A percentile compares a stretch with the other conserved stretches of the same genome.
phyloP scores from a whole-genome alignment of 805 yeast species.

The Myxozyma nipponensis region DNA sequence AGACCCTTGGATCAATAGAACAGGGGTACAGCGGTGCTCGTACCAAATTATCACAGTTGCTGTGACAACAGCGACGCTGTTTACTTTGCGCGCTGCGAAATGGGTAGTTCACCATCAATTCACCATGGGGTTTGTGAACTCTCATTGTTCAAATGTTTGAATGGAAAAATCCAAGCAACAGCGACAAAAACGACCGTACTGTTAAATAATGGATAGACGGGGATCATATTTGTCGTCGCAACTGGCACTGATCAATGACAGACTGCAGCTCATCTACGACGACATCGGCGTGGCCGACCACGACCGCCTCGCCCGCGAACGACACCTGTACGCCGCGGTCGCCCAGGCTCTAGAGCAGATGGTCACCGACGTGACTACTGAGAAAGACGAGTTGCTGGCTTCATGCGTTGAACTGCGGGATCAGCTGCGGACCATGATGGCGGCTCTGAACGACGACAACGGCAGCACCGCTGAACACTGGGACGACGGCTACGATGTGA shows the following conservation, averaged over 20 bases:
- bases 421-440: slow-evolving; percentile 28
- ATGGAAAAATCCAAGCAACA: not conserved
- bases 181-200: not conserved
- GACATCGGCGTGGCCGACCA: slow-evolving; percentile 29
- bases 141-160: too few relatives aligned
- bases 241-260: slow-evolving; percentile 30
- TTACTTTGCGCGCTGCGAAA: too few relatives aligned
- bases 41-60: too few relatives aligned
- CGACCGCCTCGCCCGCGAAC: slow-evolving; percentile 33
- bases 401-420: slow-evolving; percentile 29
- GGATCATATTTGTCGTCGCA: slow-evolving; percentile 32
- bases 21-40: too few relatives aligned
- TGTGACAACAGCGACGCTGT: not conserved
- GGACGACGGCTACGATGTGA: slow-evolving; percentile 24
- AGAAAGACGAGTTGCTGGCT: slow-evolving; percentile 29
- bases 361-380: slow-evolving; percentile 30
- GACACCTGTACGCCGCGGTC: slow-evolving; percentile 30
- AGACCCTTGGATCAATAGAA: too few relatives aligned
- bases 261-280: slow-evolving; percentile 32
- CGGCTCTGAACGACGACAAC: slow-evolving; percentile 25
- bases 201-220: slow-evolving; percentile 9
- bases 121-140: too few relatives aligned
- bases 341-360: slow-evolving; percentile 33
- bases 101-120: too few relatives aligned
- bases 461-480: too few relatives aligned